These are phyloP conservation scores for Fusarium dimerum DNA, from an alignment of 2,329 filamentous ascomycete genomes.

Conservation along the genomic window DNA sequence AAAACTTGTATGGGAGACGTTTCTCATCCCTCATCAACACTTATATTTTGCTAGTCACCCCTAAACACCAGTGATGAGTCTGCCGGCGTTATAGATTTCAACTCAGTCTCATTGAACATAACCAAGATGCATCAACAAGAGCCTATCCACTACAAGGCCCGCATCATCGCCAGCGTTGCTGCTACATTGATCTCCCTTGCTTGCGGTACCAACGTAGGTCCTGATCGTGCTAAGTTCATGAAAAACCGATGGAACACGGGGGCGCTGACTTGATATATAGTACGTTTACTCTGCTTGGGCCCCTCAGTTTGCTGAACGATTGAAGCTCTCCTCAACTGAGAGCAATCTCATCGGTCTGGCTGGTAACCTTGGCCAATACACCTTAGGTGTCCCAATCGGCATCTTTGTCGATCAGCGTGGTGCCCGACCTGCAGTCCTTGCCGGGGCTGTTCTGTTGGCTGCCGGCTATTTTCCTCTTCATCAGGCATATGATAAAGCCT, in stretches of 20 bases:
- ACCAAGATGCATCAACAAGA: constrained; percentile 31
- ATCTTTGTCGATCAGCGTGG: constrained; percentile 83
- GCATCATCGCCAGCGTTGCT: constrained; percentile 80
- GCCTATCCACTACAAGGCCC: constrained; percentile 57
- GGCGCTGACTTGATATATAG: constrained; percentile 45
- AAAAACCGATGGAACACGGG: not conserved
- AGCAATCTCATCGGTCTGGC: constrained; percentile 87
- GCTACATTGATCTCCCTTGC: constrained; percentile 83
- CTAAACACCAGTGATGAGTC: too few relatives aligned
- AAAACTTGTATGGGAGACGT: too few relatives aligned
- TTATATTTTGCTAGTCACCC: too few relatives aligned
- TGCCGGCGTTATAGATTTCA: not conserved
- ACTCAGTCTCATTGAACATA: not conserved
- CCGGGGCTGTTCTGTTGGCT: constrained; percentile 72
- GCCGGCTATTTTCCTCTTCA: constrained; percentile 86
- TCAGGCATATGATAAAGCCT: constrained; percentile 70
- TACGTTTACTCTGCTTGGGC: constrained; percentile 99
- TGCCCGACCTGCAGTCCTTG: constrained; percentile 74
- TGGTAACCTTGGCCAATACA: constrained; percentile 93
- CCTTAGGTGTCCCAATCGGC: constrained; percentile 83
- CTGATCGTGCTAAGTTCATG: not conserved
- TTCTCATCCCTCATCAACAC: too few relatives aligned
- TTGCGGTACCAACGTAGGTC: constrained; percentile 85
- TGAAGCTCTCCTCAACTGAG: constrained; percentile 88
- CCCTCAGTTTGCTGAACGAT: constrained; percentile 85